A percentile compares a stretch with the other conserved stretches of the same genome.
These are phyloP conservation scores for Chaetomiaceae sp. DNA, from an alignment of 2,329 filamentous ascomycete species.

Conservation along the genomic window DNA sequence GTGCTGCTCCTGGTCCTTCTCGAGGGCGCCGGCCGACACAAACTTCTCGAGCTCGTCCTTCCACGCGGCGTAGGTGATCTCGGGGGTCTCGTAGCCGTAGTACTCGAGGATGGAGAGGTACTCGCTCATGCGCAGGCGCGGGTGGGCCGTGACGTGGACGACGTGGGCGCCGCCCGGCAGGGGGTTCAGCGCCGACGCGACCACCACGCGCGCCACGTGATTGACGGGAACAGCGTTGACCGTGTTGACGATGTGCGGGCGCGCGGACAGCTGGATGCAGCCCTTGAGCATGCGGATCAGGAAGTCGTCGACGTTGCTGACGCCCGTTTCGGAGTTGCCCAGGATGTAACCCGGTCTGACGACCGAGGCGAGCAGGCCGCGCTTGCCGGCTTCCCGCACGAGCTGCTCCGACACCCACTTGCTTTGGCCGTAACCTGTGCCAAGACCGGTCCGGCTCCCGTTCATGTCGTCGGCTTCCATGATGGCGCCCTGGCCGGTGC, in stretches of 20 bases:
- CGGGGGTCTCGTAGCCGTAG: slow-evolving; percentile 68
- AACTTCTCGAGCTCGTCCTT: slow-evolving; percentile 61
- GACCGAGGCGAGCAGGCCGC: slow-evolving; percentile 70
- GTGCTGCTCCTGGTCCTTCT: slow-evolving; percentile 59
- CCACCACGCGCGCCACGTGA: slow-evolving; percentile 76
- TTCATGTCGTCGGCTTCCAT: slow-evolving; percentile 72
- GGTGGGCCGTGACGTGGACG: slow-evolving; percentile 74
- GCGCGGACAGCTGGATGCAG: slow-evolving; percentile 69
- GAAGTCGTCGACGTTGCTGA: slow-evolving; percentile 83
- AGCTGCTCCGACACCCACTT: slow-evolving; percentile 73
- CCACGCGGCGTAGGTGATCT: slow-evolving; percentile 66
- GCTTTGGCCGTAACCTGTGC: slow-evolving; percentile 83
- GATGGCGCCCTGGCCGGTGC: slow-evolving; percentile 59
- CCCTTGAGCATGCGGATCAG: slow-evolving; percentile 82
- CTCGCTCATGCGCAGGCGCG: slow-evolving; percentile 70
- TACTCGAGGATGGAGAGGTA: slow-evolving; percentile 65
- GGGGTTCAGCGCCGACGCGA: slow-evolving; percentile 66
- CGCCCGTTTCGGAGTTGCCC: slow-evolving; percentile 66
- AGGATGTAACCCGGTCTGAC: slow-evolving; percentile 82
- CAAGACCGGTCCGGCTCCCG: slow-evolving; percentile 70
- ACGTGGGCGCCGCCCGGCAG: slow-evolving; percentile 50
- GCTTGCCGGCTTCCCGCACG: slow-evolving; percentile 69
- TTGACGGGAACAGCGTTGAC: slow-evolving; percentile 86
- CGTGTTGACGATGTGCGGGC: slow-evolving; percentile 77
- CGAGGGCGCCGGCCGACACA: slow-evolving; percentile 51